Base-by-base conservation (phyloP, 345 rosid genomes). In the Cardamine occulta region DNA sequence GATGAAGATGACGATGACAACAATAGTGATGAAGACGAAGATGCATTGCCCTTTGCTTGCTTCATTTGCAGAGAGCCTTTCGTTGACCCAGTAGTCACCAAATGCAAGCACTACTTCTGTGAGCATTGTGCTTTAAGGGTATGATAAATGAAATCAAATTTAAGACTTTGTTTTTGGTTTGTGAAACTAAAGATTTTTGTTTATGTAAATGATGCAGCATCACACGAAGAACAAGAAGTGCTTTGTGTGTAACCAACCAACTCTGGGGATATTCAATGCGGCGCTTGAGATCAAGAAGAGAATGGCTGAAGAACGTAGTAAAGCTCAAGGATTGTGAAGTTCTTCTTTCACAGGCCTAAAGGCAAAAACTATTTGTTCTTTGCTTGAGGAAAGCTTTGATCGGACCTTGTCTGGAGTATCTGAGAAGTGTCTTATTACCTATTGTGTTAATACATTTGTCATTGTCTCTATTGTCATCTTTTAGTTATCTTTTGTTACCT, bases 101-200 rank as follows among this genome's bases (percentile, higher is more conserved):
- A 93, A 53, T 93, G 97, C 89, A 88, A 86, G 77, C 97, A 93
- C 63, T 89, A 88, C 82, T 91, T 93, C 77, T 93, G 96, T 9
- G 96, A 93, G 88, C 98, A 93, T 79, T 93, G 97, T 66, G 96
- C 98, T 76, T 79, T 91, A 48, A 91, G 83, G 98, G 98, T 90
- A 77, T 2, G 51, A 18, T 77, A 53, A 3, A 28, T 31, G 14
- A 15, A 17, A 10, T 37, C 11, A 18, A 18, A 51, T 1, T 29
- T 35, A 47, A 15, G 66, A 19, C 10, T 62, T 19, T 32, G 51
- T 11, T 19, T 35, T 63, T 76, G 66, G 2, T 51, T 39, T 61
- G 42, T 40, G 64, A 34, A 35, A 35, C 51, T 23, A 14, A 26
- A 35, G 11, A 48, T 35, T 34, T 31, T 56, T 64, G 23, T 49